Evolutionary conservation across 495 filamentous ascomycete species (phyloP), one percentile per base, ranked within the genome.

Genomic region (Polyplosphaeria fusca): DNA sequence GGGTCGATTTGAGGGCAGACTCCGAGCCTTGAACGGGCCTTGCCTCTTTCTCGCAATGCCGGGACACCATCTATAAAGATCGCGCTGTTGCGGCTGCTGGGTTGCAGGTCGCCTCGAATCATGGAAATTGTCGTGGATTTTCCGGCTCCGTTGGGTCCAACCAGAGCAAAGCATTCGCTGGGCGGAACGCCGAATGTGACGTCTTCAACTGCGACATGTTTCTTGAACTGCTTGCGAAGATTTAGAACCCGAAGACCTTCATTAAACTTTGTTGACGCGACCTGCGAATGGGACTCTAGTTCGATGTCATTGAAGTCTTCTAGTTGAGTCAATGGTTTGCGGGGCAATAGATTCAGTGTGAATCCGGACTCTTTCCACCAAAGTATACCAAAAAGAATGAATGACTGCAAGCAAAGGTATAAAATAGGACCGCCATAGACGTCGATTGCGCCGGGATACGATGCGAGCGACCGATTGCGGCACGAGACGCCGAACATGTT

Each of bases 401-500:
- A 63, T 0, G 78, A 79, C 64, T 95, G 89, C 0, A 83, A 25
- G 41, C 89, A 77, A 14, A 93, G 77, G 60, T 91, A 91, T 3
- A 87, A 67, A 46, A 95, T 89, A 2, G 89, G 87, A 0, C 85
- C 85, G 41, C 89, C 89, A 65, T 87, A 95, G 39, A 86, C 76
- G 1, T 76, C 76, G 43, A 93, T 82, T 2, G 74, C 81, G 4
- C 82, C 89, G 0, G 88, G 86, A 66, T 91, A 85, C 1, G 77
- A 71, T 12, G 83, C 80, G 20, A 88, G 69, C 20, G 82, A 72
- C 16, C 49, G 54, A 26, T 77, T 86, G 20, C 79, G 74, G 61
- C 90, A 95, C 28, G 83, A 72, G 0, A 85, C 73, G 0, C 82
- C 84, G 73, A 94, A 95, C 18, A 88, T 73, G 65, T 94, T 94